phyloP scores from a whole-genome alignment of 2,329 filamentous ascomycete species.

The Furcasterigmium furcatum region DNA sequence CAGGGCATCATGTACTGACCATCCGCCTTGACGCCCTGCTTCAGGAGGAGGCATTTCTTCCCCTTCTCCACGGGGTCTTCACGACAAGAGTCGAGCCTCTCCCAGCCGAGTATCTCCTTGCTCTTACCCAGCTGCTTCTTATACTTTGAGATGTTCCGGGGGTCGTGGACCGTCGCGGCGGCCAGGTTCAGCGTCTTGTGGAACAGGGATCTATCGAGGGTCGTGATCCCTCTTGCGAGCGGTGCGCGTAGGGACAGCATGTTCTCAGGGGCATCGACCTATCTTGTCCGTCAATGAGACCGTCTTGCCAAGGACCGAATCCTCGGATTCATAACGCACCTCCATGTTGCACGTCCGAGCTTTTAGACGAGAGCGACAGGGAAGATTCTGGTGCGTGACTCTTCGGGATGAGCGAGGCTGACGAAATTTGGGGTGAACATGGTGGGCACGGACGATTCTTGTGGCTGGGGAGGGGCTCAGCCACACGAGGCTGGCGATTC shows the following conservation, averaged over 20 bases:
- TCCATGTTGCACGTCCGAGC: slow-evolving; percentile 2
- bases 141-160: slow-evolving; percentile 70
- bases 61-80: slow-evolving; percentile 60
- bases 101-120: slow-evolving; percentile 62
- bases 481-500: too few relatives aligned
- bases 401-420: not conserved
- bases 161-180: slow-evolving; percentile 74
- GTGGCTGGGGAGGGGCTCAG: too few relatives aligned
- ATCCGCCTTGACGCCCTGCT: slow-evolving; percentile 50
- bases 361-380: not conserved
- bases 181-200: slow-evolving; percentile 70
- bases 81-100: slow-evolving; percentile 61
- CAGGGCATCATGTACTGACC: slow-evolving; percentile 31
- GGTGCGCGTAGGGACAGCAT: slow-evolving; percentile 73
- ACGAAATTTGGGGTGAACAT: not conserved
- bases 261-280: not conserved
- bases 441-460: too few relatives aligned
- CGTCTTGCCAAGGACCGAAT: not conserved
- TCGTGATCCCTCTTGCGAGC: slow-evolving; percentile 73
- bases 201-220: slow-evolving; percentile 83
- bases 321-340: not conserved
- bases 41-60: slow-evolving; percentile 58
- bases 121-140: slow-evolving; percentile 63
- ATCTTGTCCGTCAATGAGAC: not conserved
- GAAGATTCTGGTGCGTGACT: slow-evolving; percentile 3